phyloP scores from a whole-genome alignment of 768 basidiomycete species.

The Rhodocollybia butyracea region DNA sequence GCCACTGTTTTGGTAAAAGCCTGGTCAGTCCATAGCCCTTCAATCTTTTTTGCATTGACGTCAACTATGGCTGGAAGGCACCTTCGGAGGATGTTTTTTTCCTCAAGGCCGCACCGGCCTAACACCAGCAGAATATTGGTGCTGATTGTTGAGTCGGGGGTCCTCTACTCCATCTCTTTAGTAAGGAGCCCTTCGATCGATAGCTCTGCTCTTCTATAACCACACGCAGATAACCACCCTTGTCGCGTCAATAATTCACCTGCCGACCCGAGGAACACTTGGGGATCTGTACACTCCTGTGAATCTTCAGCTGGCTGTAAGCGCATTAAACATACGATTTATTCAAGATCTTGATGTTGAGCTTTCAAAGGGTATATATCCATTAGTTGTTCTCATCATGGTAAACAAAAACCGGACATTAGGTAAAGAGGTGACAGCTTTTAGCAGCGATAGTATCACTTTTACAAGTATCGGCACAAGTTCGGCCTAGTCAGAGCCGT shows the following conservation, averaged over 20 bases:
- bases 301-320: constrained; percentile 16
- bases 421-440: not conserved
- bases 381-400: constrained; percentile 7
- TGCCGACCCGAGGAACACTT: constrained; percentile 12
- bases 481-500: too few relatives aligned
- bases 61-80: not conserved
- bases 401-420: constrained; percentile 1
- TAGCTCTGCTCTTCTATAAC: not conserved
- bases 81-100: constrained; percentile 1
- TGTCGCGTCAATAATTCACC: constrained; percentile 7
- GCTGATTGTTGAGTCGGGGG: constrained; percentile 9
- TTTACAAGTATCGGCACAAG: not conserved
- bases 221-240: constrained; percentile 7
- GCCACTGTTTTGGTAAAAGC: constrained; percentile 9
- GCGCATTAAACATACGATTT: not conserved
- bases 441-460: not conserved
- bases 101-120: not conserved
- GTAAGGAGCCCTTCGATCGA: not conserved
- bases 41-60: not conserved
- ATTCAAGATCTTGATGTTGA: not conserved
- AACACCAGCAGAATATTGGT: not conserved
- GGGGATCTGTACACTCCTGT: constrained; percentile 15
- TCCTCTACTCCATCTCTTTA: constrained; percentile 6
- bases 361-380: constrained; percentile 11
- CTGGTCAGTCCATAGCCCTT: constrained; percentile 3